These are phyloP conservation scores for Picea mariana DNA, from an alignment of 83 land plant species.

Conservation along the genomic window DNA sequence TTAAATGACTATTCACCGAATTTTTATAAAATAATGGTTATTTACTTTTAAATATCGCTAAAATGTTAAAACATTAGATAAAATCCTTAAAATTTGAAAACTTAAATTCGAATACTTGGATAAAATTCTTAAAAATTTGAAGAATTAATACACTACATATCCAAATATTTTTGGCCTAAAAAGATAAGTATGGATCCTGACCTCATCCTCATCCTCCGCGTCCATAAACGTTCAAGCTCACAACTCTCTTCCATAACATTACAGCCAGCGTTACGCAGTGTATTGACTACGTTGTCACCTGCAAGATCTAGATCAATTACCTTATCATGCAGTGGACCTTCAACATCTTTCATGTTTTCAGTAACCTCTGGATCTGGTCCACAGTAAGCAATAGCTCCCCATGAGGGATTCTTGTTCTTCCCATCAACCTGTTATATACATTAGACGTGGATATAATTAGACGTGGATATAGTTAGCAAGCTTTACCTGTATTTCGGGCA, in stretches of 20 bases:
- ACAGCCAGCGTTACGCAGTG: constrained; percentile 8
- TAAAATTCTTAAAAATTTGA: too few species aligned
- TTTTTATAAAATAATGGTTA: too few species aligned
- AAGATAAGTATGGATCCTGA: too few species aligned
- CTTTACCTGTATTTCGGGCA: too few species aligned
- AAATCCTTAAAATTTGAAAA: too few species aligned
- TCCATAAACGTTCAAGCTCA: not conserved
- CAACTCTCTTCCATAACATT: not conserved
- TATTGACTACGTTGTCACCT: not conserved
- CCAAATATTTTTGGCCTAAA: too few species aligned
- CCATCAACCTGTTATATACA: constrained; percentile 50
- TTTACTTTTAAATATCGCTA: too few species aligned
- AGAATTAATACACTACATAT: too few species aligned
- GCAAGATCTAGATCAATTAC: not conserved
- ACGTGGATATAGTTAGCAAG: not conserved
- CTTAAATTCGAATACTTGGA: too few species aligned
- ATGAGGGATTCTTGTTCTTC: constrained; percentile 45
- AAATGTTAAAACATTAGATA: too few species aligned
- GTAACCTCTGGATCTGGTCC: constrained; percentile 30
- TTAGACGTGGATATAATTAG: not conserved
- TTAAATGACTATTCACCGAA: too few species aligned
- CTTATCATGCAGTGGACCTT: not conserved
- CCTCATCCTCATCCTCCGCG: not conserved
- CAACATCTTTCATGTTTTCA: not conserved
- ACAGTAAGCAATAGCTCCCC: constrained; percentile 73